Evolutionary conservation across 202 grass and related monocot genomes (phyloP).

Genomic region (Brachypodium distachyon): DNA sequence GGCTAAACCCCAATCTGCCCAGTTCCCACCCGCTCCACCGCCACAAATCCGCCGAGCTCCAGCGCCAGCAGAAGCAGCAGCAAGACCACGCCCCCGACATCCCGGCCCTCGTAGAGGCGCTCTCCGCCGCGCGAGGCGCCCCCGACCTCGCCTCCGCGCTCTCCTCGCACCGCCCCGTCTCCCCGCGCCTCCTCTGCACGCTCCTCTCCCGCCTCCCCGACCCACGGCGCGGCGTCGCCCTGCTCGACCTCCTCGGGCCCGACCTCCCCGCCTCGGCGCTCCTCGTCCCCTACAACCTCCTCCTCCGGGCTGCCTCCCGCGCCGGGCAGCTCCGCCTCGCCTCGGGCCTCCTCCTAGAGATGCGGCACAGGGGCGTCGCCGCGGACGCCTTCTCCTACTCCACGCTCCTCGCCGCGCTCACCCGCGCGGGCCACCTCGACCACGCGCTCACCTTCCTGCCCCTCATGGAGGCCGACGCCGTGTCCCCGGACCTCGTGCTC

Average conservation of each 20-base stretch:
- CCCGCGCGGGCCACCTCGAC: conserved; percentile 58
- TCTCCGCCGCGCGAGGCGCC: conserved; percentile 41
- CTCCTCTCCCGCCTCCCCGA: conserved; percentile 64
- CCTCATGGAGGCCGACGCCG: conserved; percentile 65
- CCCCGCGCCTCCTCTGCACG: conserved; percentile 70
- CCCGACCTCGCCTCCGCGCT: conserved; percentile 47
- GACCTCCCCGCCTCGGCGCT: conserved; percentile 26
- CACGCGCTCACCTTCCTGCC: conserved; percentile 75
- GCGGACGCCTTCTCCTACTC: conserved; percentile 85
- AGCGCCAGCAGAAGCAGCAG: conserved; percentile 30
- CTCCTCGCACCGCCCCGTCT: conserved; percentile 4
- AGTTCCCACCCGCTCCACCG: conserved; percentile 24
- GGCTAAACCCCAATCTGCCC: conserved; percentile 46
- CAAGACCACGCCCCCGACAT: conserved; percentile 46
- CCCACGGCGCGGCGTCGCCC: conserved; percentile 60
- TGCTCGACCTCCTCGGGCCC: conserved; percentile 51
- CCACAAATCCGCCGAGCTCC: conserved; percentile 17
- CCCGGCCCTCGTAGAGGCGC: conserved; percentile 32
- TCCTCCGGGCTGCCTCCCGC: conserved; percentile 55
- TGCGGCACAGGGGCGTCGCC: conserved; percentile 38
- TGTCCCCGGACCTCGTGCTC: conserved; percentile 63
- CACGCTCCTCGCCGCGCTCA: conserved; percentile 83
- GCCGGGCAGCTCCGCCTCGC: conserved; percentile 50
- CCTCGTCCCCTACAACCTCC: conserved; percentile 70
- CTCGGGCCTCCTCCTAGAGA: conserved; percentile 74